These are phyloP conservation scores for Leccinum pachyderme DNA, from an alignment of 1,284 basidiomycete genomes.

Conservation along the genomic window DNA sequence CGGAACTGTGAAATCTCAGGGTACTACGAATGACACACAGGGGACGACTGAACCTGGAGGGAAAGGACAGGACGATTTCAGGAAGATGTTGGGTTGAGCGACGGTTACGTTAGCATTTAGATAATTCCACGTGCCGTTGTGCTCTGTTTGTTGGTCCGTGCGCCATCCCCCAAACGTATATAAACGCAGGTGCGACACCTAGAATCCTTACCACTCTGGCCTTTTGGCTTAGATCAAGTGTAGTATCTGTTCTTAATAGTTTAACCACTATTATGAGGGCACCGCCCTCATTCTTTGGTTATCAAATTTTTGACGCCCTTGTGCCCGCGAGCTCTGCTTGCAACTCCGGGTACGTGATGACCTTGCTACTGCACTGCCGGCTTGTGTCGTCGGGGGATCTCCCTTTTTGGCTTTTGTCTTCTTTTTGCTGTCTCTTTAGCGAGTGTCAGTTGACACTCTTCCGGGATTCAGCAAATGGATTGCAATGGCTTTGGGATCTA, in stretches of 20 bases:
- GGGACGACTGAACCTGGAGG: conserved; percentile 20
- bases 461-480: conserved; percentile 1
- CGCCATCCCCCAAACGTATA: conserved; percentile 12
- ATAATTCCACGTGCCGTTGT: neutral
- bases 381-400: conserved; percentile 34
- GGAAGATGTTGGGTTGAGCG: conserved; percentile 59
- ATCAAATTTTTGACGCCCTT: conserved; percentile 36
- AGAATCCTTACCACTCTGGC: conserved; percentile 75
- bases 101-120: neutral
- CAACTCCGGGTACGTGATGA: conserved; percentile 34
- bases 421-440: neutral
- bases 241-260: conserved; percentile 59
- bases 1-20: conserved; percentile 20
- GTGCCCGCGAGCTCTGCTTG: conserved; percentile 34
- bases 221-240: conserved; percentile 97
- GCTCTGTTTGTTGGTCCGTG: conserved; percentile 15
- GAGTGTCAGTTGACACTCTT: conserved; percentile 5
- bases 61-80: conserved; percentile 70
- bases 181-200: neutral
- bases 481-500: neutral
- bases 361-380: conserved; percentile 33
- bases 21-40: conserved; percentile 12
- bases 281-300: conserved; percentile 35
- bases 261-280: conserved; percentile 38
- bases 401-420: conserved; percentile 3